A percentile compares a stretch with the other conserved stretches of the same genome.
These are phyloP conservation scores for Carex kokanica DNA, from an alignment of 176 grass and related monocot genomes.

Conservation along the genomic window DNA sequence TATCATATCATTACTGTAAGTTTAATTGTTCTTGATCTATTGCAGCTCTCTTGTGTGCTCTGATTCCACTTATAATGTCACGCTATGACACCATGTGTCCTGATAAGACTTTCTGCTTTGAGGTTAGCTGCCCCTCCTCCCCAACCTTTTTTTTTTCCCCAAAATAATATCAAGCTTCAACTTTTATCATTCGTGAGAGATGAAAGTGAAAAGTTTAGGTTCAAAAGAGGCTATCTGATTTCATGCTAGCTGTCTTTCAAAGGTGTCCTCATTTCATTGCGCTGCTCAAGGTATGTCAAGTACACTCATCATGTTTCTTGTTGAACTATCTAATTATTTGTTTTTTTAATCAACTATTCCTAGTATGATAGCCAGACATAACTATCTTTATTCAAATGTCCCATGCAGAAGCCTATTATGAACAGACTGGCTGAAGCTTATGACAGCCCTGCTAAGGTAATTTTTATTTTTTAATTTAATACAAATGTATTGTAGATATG, in stretches of 20 bases:
- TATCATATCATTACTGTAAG: slow-evolving; percentile 35
- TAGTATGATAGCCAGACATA: neutral
- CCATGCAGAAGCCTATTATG: slow-evolving; percentile 85
- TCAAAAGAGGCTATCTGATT: slow-evolving; percentile 78
- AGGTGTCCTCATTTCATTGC: slow-evolving; percentile 72
- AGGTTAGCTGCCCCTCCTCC: slow-evolving; percentile 35
- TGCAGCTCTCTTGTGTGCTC: slow-evolving; percentile 88
- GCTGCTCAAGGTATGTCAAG: slow-evolving; percentile 57
- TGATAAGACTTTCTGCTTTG: slow-evolving; percentile 84
- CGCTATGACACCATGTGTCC: slow-evolving; percentile 89
- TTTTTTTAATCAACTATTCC: slow-evolving; percentile 9
- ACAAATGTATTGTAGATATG: neutral
- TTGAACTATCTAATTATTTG: neutral
- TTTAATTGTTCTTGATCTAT: slow-evolving; percentile 8
- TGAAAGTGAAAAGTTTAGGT: slow-evolving; percentile 44
- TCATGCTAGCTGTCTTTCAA: slow-evolving; percentile 80
- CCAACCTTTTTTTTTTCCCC: neutral
- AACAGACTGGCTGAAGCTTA: slow-evolving; percentile 84
- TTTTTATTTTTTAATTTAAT: slow-evolving; percentile 9
- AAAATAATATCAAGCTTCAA: neutral
- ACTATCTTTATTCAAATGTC: slow-evolving; percentile 26
- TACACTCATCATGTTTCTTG: slow-evolving; percentile 20
- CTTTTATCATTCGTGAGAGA: neutral
- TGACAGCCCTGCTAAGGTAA: slow-evolving; percentile 79
- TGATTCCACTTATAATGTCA: slow-evolving; percentile 87